Conservation (phyloP, 129 eudicot genomes). For the Tagetes erecta region DNA sequence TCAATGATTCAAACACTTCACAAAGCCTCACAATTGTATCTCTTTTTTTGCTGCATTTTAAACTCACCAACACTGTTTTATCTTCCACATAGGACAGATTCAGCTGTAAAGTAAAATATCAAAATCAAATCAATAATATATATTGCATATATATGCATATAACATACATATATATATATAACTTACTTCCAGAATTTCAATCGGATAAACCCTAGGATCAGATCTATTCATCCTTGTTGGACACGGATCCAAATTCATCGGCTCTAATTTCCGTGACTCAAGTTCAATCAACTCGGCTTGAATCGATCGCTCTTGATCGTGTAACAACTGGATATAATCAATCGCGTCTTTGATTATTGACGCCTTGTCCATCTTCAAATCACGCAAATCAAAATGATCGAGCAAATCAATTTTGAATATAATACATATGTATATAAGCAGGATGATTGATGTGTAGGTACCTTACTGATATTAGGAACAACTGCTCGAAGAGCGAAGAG, state of each 20-base stretch:
- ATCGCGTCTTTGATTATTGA: constrained; percentile 86
- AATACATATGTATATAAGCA: too few species aligned
- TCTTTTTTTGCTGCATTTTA: constrained; percentile 56
- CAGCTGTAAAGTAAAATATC: constrained; percentile 41
- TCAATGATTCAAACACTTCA: constrained; percentile 72
- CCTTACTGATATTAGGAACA: constrained; percentile 90
- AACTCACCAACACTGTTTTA: constrained; percentile 59
- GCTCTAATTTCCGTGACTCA: constrained; percentile 36
- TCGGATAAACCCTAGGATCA: constrained; percentile 44
- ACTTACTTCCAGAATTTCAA: constrained; percentile 69
- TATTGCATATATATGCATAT: neutral
- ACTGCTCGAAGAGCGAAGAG: constrained; percentile 86
- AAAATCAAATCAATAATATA: neutral
- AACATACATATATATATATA: neutral
- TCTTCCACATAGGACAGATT: constrained; percentile 59
- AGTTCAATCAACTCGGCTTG: constrained; percentile 54
- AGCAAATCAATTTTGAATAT: neutral
- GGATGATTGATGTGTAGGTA: neutral
- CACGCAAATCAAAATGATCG: neutral
- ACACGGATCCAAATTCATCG: constrained; percentile 22
- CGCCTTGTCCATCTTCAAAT: constrained; percentile 81
- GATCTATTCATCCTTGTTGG: constrained; percentile 21
- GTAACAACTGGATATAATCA: constrained; percentile 56
- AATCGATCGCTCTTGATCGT: constrained; percentile 60
- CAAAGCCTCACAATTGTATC: constrained; percentile 77